These are phyloP conservation scores for Salicornia ramosissima DNA, from an alignment of 148 eudicot genomes.

Conservation along the genomic window DNA sequence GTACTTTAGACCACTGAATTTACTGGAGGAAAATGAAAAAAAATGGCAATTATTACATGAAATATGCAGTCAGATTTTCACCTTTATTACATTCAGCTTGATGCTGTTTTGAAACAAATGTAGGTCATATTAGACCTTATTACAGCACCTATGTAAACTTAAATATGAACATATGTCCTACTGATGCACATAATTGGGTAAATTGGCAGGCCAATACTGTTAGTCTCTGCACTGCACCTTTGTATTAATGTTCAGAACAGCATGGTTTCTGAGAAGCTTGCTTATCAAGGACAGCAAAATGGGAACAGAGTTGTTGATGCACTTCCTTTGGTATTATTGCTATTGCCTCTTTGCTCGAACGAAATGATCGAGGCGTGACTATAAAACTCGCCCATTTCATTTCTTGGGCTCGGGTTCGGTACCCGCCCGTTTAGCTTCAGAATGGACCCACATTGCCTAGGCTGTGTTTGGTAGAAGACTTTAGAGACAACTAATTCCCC, in stretches of 20 bases:
- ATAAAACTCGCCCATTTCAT: slow-evolving; percentile 15
- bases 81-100: slow-evolving; percentile 17
- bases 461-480: slow-evolving; percentile 56
- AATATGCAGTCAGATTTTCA: slow-evolving; percentile 1
- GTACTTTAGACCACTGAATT: not conserved
- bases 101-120: slow-evolving; percentile 19
- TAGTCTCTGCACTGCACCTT: not conserved
- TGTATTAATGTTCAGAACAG: slow-evolving; percentile 1
- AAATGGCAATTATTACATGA: slow-evolving; percentile 1
- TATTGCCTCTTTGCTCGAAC: slow-evolving; percentile 29
- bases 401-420: slow-evolving; percentile 18
- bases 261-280: not conserved
- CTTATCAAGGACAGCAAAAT: slow-evolving; percentile 38
- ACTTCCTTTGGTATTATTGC: slow-evolving; percentile 6
- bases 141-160: slow-evolving; percentile 22
- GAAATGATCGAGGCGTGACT: slow-evolving; percentile 28
- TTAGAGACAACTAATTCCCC: slow-evolving; percentile 57
- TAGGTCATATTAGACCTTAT: slow-evolving; percentile 8
- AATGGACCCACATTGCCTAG: slow-evolving; percentile 46
- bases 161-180: slow-evolving; percentile 13
- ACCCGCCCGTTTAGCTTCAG: slow-evolving; percentile 21
- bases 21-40: not conserved
- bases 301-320: slow-evolving; percentile 30
- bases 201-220: slow-evolving; percentile 10
- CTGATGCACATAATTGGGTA: slow-evolving; percentile 5